Percentiles rank a stretch among this genome's conserved stretches.
Evolutionary conservation across 257 asterid species (phyloP).

Genomic region (Nicotiana benthamiana): DNA sequence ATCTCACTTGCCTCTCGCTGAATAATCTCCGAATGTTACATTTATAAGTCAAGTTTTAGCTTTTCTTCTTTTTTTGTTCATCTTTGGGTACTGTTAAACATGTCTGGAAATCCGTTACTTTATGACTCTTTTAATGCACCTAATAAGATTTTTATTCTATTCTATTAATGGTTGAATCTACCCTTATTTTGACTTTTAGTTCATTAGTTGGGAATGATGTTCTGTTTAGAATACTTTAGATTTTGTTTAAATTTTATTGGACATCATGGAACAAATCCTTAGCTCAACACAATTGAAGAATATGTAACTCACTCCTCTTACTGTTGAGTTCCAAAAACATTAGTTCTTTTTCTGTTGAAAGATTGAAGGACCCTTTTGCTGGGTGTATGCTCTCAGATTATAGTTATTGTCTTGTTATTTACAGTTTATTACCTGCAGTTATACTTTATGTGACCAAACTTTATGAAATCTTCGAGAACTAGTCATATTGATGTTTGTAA

Average conservation of each 20-base stretch:
- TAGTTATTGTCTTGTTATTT: no score
- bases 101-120: background rate
- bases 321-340: no score
- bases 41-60: background rate
- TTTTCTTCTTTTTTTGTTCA: background rate
- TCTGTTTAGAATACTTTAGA: background rate
- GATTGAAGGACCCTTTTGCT: no score
- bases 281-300: no score
- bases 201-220: background rate
- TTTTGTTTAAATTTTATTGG: no score
- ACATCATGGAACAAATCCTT: no score
- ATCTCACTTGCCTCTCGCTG: background rate
- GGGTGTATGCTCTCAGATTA: no score
- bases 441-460: background rate
- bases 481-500: background rate
- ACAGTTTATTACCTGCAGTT: no score
- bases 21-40: background rate
- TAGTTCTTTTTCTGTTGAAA: no score
- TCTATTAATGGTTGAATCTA: background rate
- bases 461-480: background rate
- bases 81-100: background rate
- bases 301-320: no score
- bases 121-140: background rate
- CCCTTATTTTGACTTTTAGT: background rate
- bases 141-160: background rate